Conservation (phyloP, 495 filamentous ascomycete genomes). For the Mycothermus thermophilus region DNA sequence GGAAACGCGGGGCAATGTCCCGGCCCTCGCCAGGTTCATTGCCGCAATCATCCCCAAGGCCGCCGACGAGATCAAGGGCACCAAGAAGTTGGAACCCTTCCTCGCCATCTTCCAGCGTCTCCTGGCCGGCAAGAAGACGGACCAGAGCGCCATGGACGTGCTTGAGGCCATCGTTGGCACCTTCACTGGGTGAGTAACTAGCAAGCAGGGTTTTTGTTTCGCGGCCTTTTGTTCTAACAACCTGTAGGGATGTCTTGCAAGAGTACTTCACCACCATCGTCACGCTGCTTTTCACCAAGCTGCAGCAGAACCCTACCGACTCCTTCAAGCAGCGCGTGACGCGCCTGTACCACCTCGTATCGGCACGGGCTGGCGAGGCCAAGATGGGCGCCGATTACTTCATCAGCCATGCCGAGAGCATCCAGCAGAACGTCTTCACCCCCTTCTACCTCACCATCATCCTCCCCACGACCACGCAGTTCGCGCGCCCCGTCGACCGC, state of each 20-base stretch:
- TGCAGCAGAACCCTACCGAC: conserved; percentile 65
- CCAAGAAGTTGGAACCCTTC: conserved; percentile 59
- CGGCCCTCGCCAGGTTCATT: conserved; percentile 75
- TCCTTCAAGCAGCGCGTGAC: conserved; percentile 68
- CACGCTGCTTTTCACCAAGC: conserved; percentile 64
- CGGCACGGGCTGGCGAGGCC: conserved; percentile 51
- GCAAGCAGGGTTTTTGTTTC: too few relatives aligned
- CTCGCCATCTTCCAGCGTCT: conserved; percentile 89
- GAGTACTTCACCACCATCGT: conserved; percentile 70
- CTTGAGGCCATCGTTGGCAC: conserved; percentile 62
- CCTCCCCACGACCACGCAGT: conserved; percentile 72
- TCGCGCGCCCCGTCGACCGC: conserved; percentile 75
- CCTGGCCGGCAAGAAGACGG: conserved; percentile 54
- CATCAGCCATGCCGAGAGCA: conserved; percentile 60
- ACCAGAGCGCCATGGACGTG: conserved; percentile 75
- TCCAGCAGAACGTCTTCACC: conserved; percentile 70
- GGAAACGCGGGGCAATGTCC: conserved; percentile 85
- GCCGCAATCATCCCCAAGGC: conserved; percentile 68
- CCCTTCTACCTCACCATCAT: conserved; percentile 75
- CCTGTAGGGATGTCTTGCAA: conserved; percentile 44
- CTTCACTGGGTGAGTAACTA: conserved; percentile 54
- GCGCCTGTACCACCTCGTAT: conserved; percentile 84
- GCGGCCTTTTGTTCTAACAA: conserved; percentile 13
- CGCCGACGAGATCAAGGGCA: conserved; percentile 51
- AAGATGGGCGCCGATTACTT: conserved; percentile 84